These are phyloP conservation scores for Boletus pseudopeckii DNA, from an alignment of 768 basidiomycete species.

Conservation along the genomic window DNA sequence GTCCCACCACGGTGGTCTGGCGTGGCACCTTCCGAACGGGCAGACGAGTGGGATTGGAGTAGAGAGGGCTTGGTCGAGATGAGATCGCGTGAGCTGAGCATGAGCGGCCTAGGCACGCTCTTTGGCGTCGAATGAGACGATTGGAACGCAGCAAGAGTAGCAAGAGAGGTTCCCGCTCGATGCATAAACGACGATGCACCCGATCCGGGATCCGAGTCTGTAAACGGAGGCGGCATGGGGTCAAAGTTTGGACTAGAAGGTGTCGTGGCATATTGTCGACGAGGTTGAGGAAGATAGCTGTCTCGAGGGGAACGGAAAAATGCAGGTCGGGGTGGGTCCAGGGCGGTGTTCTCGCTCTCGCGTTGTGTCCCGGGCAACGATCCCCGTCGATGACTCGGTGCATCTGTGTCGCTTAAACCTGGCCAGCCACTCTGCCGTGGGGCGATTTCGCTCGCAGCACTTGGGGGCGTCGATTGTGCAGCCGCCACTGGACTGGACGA, in stretches of 20 bases:
- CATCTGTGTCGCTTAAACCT: neutral
- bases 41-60: slow-evolving; percentile 21
- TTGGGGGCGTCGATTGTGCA: slow-evolving; percentile 15
- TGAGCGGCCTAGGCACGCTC: slow-evolving; percentile 61
- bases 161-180: slow-evolving; percentile 38
- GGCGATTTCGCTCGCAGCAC: slow-evolving; percentile 22
- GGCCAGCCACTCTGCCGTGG: slow-evolving; percentile 16
- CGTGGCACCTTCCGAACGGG: slow-evolving; percentile 36
- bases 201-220: slow-evolving; percentile 22
- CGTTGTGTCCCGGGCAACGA: slow-evolving; percentile 40
- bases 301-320: slow-evolving; percentile 58
- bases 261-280: slow-evolving; percentile 26
- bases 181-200: slow-evolving; percentile 30
- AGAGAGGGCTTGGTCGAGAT: slow-evolving; percentile 30
- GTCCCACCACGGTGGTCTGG: slow-evolving; percentile 27
- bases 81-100: slow-evolving; percentile 52
- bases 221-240: slow-evolving; percentile 3
- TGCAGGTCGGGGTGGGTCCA: slow-evolving; percentile 51
- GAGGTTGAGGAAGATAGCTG: slow-evolving; percentile 43
- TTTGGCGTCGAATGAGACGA: slow-evolving; percentile 38
- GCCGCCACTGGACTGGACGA: neutral
- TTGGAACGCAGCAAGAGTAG: slow-evolving; percentile 43
- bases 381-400: slow-evolving; percentile 30
- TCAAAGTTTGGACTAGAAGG: slow-evolving; percentile 31
- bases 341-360: slow-evolving; percentile 37